phyloP scores from a whole-genome alignment of 345 rosid genomes.

The Pistacia vera region DNA sequence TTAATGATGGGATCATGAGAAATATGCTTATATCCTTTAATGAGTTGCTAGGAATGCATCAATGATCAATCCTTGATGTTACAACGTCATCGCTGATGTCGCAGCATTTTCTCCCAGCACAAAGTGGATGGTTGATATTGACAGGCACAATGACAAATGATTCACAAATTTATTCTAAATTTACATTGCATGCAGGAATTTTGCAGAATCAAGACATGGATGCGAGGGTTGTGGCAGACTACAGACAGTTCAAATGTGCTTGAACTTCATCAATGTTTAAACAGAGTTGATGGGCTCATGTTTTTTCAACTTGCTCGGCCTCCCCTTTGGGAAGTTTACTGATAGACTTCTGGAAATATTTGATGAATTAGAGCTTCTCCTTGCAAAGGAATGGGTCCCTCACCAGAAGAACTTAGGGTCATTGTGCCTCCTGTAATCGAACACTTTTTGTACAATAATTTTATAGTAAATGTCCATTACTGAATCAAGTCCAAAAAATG shows the following conservation, averaged over 20 bases:
- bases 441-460: too few relatives aligned
- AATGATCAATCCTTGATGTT: background rate
- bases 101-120: too few relatives aligned
- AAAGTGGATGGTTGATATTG: too few relatives aligned
- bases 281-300: background rate
- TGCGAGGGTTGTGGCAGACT: too few relatives aligned
- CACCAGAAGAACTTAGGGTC: background rate
- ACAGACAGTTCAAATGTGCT: background rate
- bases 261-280: background rate
- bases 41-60: background rate
- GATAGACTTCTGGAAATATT: too few relatives aligned
- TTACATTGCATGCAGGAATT: background rate
- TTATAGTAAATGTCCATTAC: too few relatives aligned
- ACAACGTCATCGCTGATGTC: background rate
- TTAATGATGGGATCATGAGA: conserved; percentile 1
- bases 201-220: background rate
- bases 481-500: too few relatives aligned
- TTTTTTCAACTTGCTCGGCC: background rate
- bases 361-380: background rate
- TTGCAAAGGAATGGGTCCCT: background rate
- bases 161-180: background rate
- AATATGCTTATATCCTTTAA: background rate
- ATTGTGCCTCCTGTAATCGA: too few relatives aligned
- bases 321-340: background rate
- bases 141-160: background rate